Evolutionary conservation across 2,329 filamentous ascomycete genomes (phyloP), one percentile per base, ranked within the genome.

Genomic region (Akanthomyces dipterigenus): DNA sequence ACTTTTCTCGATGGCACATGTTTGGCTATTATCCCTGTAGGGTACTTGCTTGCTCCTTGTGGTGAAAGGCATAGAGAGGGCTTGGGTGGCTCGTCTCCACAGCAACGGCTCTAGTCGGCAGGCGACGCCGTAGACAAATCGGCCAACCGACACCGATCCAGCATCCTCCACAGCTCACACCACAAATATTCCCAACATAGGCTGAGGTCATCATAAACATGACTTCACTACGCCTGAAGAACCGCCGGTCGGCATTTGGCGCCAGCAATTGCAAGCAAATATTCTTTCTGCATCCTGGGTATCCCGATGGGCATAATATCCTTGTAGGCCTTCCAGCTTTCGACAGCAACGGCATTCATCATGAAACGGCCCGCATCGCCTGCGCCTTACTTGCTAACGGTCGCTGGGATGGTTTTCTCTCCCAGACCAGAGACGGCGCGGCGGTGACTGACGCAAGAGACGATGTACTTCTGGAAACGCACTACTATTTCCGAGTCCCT

Each of bases 301-400:
- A 63, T 51, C 48, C 58, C 22, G 58, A 61, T 31, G 40, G 42
- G 18, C 48, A 55, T 20, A 59, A 63, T 38, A 26, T 63, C 18
- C 51, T 63, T 28, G 18, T 61, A 34, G 55, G 43, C n/a, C 58
- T 63, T 40, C 62, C 62, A 18, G 62, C 58, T 24, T 49, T 63
- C 18, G 54, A 61, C 42, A 24, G 26, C 42, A 12, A 46, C 16
- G 62, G 62, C 16, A 61, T 63, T 51, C 54, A 61, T 50, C 58
- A 63, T 42, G 54, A 61, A 46, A 63, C 62, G 51, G 62, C 62
- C 14, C 58, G 53, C 22, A 51, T 61, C 51, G 58, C 62, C 54
- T 61, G 53, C 45, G 58, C 62, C 20, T 48, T 63, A 26, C 56
- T 63, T 14, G 58, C 62, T 18, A 58, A 61, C 24, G 61, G 45